These are phyloP conservation scores for Citropsis articulata DNA, from an alignment of 345 rosid genomes.

Conservation along the genomic window DNA sequence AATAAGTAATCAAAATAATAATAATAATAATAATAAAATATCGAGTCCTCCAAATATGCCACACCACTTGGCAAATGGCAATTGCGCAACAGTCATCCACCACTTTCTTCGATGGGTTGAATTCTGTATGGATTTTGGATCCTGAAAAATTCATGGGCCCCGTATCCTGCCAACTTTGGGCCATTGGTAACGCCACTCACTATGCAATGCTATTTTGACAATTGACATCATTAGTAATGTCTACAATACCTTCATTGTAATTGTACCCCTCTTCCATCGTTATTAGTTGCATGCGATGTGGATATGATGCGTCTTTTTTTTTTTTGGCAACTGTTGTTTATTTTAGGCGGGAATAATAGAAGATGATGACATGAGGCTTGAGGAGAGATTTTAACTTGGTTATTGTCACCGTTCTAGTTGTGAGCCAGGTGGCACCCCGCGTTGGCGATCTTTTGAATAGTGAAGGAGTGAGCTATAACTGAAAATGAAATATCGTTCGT, in stretches of 20 bases:
- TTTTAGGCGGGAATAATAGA: constrained; percentile 70
- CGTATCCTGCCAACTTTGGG: no score
- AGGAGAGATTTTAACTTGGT: constrained; percentile 87
- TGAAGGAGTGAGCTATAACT: constrained; percentile 65
- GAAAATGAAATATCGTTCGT: not conserved
- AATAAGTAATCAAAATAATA: no score
- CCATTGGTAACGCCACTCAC: no score
- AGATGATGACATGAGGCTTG: constrained; percentile 58
- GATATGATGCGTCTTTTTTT: not conserved
- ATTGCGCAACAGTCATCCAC: no score
- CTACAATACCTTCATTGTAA: not conserved
- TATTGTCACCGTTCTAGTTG: constrained; percentile 78
- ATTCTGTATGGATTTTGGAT: no score
- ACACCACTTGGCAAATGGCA: no score
- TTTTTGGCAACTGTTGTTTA: not conserved
- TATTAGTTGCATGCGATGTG: not conserved
- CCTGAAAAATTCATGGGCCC: no score
- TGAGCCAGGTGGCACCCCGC: constrained; percentile 52
- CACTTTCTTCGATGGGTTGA: no score
- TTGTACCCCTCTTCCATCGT: not conserved
- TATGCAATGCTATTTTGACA: no score
- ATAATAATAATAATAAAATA: no score
- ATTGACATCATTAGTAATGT: not conserved
- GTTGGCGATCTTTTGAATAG: constrained; percentile 68
- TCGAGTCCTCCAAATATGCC: no score